Conservation (phyloP, 352 stramenopile species). For the Phytopythium litorale region DNA sequence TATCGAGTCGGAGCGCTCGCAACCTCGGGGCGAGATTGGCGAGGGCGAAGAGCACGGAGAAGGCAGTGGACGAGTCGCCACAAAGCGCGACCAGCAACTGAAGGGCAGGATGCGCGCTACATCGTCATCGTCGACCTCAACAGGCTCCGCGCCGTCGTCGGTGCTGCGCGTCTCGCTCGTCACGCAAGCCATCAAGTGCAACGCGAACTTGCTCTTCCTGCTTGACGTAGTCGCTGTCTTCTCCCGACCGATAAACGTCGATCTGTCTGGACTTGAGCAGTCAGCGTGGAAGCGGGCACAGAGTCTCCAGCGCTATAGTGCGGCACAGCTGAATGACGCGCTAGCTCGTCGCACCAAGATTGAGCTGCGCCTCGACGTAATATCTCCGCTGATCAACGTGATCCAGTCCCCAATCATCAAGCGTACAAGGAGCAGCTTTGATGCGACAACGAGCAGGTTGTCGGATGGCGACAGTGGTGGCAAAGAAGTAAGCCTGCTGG, state of each 20-base stretch:
- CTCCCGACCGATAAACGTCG: slow-evolving; percentile 63
- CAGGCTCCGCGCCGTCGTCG: slow-evolving; percentile 12
- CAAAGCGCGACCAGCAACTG: not conserved
- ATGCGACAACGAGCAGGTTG: not conserved
- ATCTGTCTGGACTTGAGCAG: slow-evolving; percentile 68
- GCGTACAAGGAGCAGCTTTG: not conserved
- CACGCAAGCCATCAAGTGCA: slow-evolving; percentile 78
- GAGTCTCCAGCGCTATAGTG: slow-evolving; percentile 72
- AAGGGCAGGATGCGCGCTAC: not conserved
- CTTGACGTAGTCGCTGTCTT: slow-evolving; percentile 68
- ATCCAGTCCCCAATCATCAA: slow-evolving; percentile 35
- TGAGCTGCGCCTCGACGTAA: slow-evolving; percentile 70
- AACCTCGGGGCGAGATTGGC: slow-evolving; percentile 7
- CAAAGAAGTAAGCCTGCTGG: slow-evolving; percentile 45
- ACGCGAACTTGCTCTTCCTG: slow-evolving; percentile 73
- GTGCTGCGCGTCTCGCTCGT: slow-evolving; percentile 62
- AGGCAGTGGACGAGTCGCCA: not conserved
- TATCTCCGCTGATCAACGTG: slow-evolving; percentile 76
- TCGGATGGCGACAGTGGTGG: not conserved
- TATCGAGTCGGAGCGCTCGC: slow-evolving; percentile 43
- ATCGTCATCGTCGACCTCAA: not conserved
- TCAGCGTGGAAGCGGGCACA: slow-evolving; percentile 72
- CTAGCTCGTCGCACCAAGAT: slow-evolving; percentile 68
- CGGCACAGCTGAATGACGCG: slow-evolving; percentile 66
- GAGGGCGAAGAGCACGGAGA: slow-evolving; percentile 15